Evolutionary conservation across 139 green algal species (phyloP).

Genomic region (Chlamydomonas sp.): DNA sequence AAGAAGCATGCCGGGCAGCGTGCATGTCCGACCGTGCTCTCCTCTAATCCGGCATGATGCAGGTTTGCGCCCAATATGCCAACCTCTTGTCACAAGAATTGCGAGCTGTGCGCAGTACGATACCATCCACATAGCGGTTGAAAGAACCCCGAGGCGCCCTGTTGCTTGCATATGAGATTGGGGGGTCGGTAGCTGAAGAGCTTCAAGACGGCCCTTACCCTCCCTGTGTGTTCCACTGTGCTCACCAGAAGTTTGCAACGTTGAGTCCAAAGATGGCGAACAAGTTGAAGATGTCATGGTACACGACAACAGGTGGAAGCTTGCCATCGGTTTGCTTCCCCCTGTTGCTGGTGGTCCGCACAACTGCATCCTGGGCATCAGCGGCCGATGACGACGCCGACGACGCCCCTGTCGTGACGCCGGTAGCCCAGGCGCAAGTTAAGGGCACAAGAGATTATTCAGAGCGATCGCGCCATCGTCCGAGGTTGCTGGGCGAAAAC

Average conservation of each 20-base stretch:
- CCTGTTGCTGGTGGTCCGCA: too few species aligned
- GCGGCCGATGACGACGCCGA: too few species aligned
- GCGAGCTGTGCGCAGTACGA: too few species aligned
- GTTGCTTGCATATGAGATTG: neutral
- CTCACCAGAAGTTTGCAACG: slow-evolving; percentile 15
- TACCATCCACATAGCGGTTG: neutral
- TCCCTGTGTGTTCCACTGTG: too few species aligned
- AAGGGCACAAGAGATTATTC: too few species aligned
- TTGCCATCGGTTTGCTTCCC: neutral
- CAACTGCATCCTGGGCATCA: too few species aligned
- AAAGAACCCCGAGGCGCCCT: neutral
- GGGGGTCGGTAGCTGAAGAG: neutral
- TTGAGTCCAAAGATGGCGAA: slow-evolving; percentile 21
- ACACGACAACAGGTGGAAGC: slow-evolving; percentile 22
- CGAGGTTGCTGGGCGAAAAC: too few species aligned
- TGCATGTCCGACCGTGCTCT: neutral
- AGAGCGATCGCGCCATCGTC: too few species aligned
- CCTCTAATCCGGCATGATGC: neutral
- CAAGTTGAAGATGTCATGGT: slow-evolving; percentile 46
- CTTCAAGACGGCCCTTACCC: neutral
- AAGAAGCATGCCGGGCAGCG: neutral
- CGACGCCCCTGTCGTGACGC: too few species aligned
- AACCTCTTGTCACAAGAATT: neutral
- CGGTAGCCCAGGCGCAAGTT: too few species aligned
- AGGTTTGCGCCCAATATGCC: neutral